Conservation (phyloP, 2,329 filamentous ascomycete genomes). For the Microdochium bolleyi region DNA sequence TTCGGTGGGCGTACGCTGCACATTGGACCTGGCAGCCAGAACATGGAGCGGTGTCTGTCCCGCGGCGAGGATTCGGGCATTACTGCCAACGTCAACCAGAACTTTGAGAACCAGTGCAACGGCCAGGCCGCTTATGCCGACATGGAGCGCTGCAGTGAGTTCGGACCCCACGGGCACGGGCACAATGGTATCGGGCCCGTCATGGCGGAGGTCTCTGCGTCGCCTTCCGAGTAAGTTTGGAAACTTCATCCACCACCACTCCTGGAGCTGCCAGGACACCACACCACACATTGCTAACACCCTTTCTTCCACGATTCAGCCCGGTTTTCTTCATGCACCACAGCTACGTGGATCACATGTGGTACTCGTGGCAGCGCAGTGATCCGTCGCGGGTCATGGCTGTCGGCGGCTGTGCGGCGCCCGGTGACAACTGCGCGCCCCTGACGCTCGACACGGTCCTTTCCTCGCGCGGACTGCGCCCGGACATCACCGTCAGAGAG, state of each 20-base stretch:
- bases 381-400: slow-evolving; percentile 14
- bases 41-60: slow-evolving; percentile 21
- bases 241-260: not conserved
- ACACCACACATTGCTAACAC: not conserved
- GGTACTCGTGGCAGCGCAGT: slow-evolving; percentile 23
- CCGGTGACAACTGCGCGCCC: slow-evolving; percentile 14
- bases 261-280: no score
- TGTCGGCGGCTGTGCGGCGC: slow-evolving; percentile 18
- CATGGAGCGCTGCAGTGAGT: slow-evolving; percentile 21
- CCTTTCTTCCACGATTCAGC: not conserved
- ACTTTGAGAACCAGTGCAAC: slow-evolving; percentile 23
- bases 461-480: slow-evolving; percentile 15
- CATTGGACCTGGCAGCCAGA: slow-evolving; percentile 18
- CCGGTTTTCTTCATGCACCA: slow-evolving; percentile 22
- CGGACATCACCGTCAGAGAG: slow-evolving; percentile 14
- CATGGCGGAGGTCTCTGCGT: slow-evolving; percentile 24
- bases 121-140: slow-evolving; percentile 17
- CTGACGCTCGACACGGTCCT: slow-evolving; percentile 16
- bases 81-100: slow-evolving; percentile 17
- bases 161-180: slow-evolving; percentile 24
- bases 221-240: slow-evolving; percentile 16
- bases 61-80: slow-evolving; percentile 22
- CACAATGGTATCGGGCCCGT: slow-evolving; percentile 26
- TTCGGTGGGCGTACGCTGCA: slow-evolving; percentile 18
- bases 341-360: slow-evolving; percentile 23